Conservation (phyloP, 2,329 filamentous ascomycete species). For the Alternaria rosae region DNA sequence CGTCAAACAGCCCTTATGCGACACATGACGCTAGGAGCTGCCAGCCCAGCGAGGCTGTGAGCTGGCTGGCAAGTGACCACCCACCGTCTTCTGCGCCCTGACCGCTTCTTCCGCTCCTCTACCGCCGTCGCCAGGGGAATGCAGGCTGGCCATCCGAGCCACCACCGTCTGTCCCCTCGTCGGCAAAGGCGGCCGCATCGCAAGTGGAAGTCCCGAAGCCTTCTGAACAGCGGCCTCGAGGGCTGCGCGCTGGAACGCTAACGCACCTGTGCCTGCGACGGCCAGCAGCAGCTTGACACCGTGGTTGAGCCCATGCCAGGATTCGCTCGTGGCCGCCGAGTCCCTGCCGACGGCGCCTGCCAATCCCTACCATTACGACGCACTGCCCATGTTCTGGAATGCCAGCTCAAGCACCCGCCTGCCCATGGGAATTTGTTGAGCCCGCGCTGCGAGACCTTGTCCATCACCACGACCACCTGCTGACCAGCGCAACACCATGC, state of each 20-base stretch:
- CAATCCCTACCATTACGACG: slow-evolving; percentile 26
- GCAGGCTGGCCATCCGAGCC: slow-evolving; percentile 13
- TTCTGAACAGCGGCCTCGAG: background rate
- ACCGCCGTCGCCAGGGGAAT: slow-evolving; percentile 34
- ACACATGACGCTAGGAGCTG: slow-evolving; percentile 30
- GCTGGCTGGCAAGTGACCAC: slow-evolving; percentile 32
- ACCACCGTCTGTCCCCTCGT: slow-evolving; percentile 14
- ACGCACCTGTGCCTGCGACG: slow-evolving; percentile 15
- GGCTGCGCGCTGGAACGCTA: slow-evolving; percentile 15
- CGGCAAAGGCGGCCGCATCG: slow-evolving; percentile 30
- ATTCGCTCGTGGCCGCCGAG: slow-evolving; percentile 20
- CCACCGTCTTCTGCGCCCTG: slow-evolving; percentile 23
- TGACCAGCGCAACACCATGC: background rate
- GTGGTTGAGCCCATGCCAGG: slow-evolving; percentile 13
- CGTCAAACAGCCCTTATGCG: slow-evolving; percentile 37
- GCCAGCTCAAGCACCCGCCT: slow-evolving; percentile 1
- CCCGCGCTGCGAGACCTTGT: background rate
- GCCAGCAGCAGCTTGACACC: slow-evolving; percentile 16
- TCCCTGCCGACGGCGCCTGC: slow-evolving; percentile 26
- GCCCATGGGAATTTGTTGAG: slow-evolving; percentile 4
- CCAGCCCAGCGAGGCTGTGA: slow-evolving; percentile 33
- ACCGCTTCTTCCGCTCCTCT: slow-evolving; percentile 33
- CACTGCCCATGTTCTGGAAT: slow-evolving; percentile 32
- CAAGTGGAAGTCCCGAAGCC: slow-evolving; percentile 12
- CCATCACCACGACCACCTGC: background rate